These are phyloP conservation scores for Strobilomyces confusus DNA, from an alignment of 768 basidiomycete species.

Conservation along the genomic window DNA sequence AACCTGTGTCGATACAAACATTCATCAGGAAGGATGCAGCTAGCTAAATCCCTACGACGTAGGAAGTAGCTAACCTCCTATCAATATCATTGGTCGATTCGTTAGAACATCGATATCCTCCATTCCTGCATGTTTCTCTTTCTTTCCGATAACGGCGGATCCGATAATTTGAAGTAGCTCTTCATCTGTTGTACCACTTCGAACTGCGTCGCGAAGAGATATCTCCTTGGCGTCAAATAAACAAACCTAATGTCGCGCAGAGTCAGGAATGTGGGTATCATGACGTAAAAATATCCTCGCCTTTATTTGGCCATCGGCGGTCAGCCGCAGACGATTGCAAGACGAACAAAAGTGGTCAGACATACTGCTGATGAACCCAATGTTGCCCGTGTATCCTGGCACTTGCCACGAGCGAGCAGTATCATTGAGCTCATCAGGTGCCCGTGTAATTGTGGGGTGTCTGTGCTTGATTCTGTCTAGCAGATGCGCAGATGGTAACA, in stretches of 20 bases:
- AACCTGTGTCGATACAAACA: conserved; percentile 22
- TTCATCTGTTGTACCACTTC: conserved; percentile 59
- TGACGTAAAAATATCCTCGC: conserved; percentile 31
- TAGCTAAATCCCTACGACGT: conserved; percentile 19
- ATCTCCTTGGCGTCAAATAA: conserved; percentile 83
- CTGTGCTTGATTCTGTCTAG: conserved; percentile 44
- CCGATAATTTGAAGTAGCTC: conserved; percentile 59
- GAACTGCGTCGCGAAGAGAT: conserved; percentile 72
- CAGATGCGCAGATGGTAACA: conserved; percentile 72
- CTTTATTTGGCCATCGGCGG: conserved; percentile 91
- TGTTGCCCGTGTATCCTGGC: conserved; percentile 63
- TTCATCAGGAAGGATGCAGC: conserved; percentile 20
- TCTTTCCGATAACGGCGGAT: conserved; percentile 63
- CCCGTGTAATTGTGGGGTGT: conserved; percentile 53
- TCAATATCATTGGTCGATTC: conserved; percentile 88
- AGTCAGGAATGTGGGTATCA: conserved; percentile 4
- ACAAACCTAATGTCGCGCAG: conserved; percentile 56
- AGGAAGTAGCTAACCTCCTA: conserved; percentile 78
- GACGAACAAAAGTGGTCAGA: conserved; percentile 88
- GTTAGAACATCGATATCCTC: conserved; percentile 69
- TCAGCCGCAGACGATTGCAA: conserved; percentile 80
- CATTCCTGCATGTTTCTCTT: conserved; percentile 84
- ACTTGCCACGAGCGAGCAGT: conserved; percentile 80
- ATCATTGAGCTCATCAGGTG: conserved; percentile 66
- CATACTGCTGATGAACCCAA: conserved; percentile 93